Evolutionary conservation across 2,329 filamentous ascomycete genomes (phyloP).

Genomic region (Pleoardoris graminearum): DNA sequence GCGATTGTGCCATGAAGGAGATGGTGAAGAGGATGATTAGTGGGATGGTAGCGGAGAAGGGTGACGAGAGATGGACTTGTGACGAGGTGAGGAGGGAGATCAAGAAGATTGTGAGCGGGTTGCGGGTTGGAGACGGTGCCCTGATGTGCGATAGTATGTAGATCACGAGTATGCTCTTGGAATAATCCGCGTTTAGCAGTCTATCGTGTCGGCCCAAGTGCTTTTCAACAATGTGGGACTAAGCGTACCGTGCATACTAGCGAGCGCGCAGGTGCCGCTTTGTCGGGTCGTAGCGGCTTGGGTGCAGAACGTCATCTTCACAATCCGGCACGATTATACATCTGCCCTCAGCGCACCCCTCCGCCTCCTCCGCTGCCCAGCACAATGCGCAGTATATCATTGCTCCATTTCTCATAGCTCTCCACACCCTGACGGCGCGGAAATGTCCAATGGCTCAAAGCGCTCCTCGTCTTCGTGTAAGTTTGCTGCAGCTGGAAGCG

Average conservation of each 20-base stretch:
- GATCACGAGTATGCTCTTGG: too few relatives aligned
- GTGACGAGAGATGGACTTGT: constrained; percentile 34
- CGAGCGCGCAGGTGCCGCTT: too few relatives aligned
- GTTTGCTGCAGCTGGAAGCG: constrained; percentile 14
- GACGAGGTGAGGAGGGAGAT: constrained; percentile 34
- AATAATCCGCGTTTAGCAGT: too few relatives aligned
- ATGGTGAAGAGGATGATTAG: constrained; percentile 31
- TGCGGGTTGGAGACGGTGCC: constrained; percentile 14
- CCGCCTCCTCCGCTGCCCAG: constrained; percentile 5
- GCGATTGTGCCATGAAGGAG: constrained; percentile 19
- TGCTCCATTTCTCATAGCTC: constrained; percentile 23
- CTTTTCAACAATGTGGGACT: too few relatives aligned
- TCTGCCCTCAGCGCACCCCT: not conserved
- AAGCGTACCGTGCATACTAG: too few relatives aligned
- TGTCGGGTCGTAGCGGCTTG: constrained; percentile 6
- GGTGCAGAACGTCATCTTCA: constrained; percentile 3
- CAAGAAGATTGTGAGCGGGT: constrained; percentile 18
- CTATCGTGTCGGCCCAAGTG: not conserved
- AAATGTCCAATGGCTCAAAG: constrained; percentile 58
- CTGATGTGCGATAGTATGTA: too few relatives aligned
- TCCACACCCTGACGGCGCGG: constrained; percentile 35
- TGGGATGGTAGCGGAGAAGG: constrained; percentile 39
- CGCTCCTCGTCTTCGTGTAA: constrained; percentile 56
- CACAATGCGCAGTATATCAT: constrained; percentile 16
- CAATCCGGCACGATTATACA: not conserved